Evolutionary conservation across 352 stramenopile species (phyloP).

Genomic region (Pythium chondricola): DNA sequence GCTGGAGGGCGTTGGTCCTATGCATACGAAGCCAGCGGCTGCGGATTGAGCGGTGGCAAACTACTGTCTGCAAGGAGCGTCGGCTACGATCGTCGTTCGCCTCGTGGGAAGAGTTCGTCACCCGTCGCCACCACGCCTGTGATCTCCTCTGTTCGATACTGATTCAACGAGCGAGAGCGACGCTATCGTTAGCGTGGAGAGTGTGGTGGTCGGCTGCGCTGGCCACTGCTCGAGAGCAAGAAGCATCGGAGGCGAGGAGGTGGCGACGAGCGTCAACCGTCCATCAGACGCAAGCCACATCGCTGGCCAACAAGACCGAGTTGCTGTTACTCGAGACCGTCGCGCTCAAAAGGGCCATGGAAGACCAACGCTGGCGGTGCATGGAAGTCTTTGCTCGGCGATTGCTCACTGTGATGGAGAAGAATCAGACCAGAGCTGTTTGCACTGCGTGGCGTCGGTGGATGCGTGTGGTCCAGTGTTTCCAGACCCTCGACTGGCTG

Average conservation of each 20-base stretch:
- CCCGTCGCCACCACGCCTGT: neutral
- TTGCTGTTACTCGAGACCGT: slow-evolving; percentile 19
- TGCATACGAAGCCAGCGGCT: neutral
- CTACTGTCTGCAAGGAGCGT: neutral
- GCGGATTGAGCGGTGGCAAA: slow-evolving; percentile 3
- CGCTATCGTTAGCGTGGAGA: neutral
- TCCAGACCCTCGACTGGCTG: neutral
- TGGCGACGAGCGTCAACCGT: neutral
- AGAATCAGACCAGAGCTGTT: neutral
- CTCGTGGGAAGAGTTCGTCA: neutral
- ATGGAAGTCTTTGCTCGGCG: slow-evolving; percentile 6
- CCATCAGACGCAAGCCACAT: slow-evolving; percentile 9
- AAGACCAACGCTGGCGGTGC: slow-evolving; percentile 6
- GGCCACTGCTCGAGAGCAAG: neutral
- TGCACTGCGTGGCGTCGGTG: slow-evolving; percentile 1
- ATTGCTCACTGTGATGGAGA: slow-evolving; percentile 4
- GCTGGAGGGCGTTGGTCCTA: neutral
- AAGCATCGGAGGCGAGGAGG: neutral
- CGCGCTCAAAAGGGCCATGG: slow-evolving; percentile 6
- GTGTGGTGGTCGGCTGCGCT: slow-evolving; percentile 2
- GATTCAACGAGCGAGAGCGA: neutral
- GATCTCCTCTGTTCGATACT: neutral
- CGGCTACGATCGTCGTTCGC: neutral
- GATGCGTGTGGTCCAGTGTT: neutral
- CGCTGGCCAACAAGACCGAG: slow-evolving; percentile 19